Evolutionary conservation across 1,284 basidiomycete genomes (phyloP).

Genomic region (Paramarasmius palmivorus): DNA sequence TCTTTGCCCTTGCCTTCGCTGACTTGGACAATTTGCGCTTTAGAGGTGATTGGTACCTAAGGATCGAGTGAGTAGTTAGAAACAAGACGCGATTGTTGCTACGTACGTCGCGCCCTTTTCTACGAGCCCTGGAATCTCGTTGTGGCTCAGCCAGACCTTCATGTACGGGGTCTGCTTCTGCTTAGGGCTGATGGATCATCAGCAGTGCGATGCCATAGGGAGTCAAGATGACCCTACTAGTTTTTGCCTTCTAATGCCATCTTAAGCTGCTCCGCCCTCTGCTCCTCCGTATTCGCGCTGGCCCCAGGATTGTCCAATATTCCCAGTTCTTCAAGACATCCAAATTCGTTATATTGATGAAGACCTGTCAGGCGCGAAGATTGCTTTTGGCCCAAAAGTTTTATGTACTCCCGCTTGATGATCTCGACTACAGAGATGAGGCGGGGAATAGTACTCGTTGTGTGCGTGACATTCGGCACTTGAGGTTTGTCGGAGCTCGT

Average conservation of each 20-base stretch:
- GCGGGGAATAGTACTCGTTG: constrained; percentile 55
- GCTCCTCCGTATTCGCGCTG: constrained; percentile 24
- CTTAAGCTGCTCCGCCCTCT: constrained; percentile 34
- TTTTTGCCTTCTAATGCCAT: constrained; percentile 49
- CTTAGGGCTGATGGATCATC: constrained; percentile 45
- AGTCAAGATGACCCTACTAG: constrained; percentile 47
- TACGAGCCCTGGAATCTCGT: constrained; percentile 43
- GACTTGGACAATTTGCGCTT: constrained; percentile 56
- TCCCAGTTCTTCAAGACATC: constrained; percentile 50
- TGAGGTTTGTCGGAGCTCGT: constrained; percentile 6
- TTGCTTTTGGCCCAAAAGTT: constrained; percentile 39
- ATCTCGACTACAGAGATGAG: constrained; percentile 82
- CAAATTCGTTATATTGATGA: constrained; percentile 81
- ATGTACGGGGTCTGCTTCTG: constrained; percentile 72
- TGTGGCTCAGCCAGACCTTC: constrained; percentile 66
- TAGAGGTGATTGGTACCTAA: constrained; percentile 58
- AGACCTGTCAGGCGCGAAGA: constrained; percentile 51
- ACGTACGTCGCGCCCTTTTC: constrained; percentile 53
- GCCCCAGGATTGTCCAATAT: constrained; percentile 17
- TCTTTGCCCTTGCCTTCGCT: constrained; percentile 57
- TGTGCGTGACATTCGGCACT: constrained; percentile 16
- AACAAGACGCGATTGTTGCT: background rate
- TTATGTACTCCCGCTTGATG: constrained; percentile 78
- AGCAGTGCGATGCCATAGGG: background rate
- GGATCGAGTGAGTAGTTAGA: background rate